These are phyloP conservation scores for Pseudogymnoascus sp. DNA, from an alignment of 2,329 filamentous ascomycete species.

Conservation along the genomic window DNA sequence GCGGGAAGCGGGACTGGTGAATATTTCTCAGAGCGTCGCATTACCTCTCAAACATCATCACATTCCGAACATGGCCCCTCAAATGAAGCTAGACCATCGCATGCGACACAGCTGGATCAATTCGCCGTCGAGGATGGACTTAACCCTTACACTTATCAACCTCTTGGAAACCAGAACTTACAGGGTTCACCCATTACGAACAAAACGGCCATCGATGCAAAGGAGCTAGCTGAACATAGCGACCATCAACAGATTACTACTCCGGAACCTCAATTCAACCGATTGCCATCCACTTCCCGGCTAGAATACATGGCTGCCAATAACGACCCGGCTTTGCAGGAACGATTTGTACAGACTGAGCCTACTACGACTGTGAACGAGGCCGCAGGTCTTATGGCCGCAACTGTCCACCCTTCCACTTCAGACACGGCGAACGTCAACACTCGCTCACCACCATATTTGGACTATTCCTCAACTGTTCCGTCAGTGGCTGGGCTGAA, in stretches of 20 bases:
- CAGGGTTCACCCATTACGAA: background rate
- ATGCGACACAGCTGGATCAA: conserved; percentile 42
- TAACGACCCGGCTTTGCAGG: conserved; percentile 3
- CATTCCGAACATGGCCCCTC: conserved; percentile 36
- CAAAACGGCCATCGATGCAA: background rate
- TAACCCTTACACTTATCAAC: conserved; percentile 44
- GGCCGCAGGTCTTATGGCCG: background rate
- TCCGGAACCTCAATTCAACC: background rate
- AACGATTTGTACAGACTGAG: background rate
- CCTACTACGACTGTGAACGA: background rate
- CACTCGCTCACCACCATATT: background rate
- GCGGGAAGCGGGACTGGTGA: conserved; percentile 17
- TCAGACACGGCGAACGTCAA: background rate
- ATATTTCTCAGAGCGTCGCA: conserved; percentile 18
- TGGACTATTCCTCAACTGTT: background rate
- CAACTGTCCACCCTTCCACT: background rate
- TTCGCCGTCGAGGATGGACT: conserved; percentile 47
- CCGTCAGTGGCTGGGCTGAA: background rate
- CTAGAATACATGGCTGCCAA: background rate
- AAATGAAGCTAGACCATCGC: conserved; percentile 38
- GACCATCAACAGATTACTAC: background rate
- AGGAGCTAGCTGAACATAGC: background rate
- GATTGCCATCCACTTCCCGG: background rate
- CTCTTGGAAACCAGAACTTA: conserved; percentile 5
- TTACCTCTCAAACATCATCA: conserved; percentile 7